These are phyloP conservation scores for Penicillium digitatum DNA, from an alignment of 2,329 filamentous ascomycete genomes.

Conservation along the genomic window DNA sequence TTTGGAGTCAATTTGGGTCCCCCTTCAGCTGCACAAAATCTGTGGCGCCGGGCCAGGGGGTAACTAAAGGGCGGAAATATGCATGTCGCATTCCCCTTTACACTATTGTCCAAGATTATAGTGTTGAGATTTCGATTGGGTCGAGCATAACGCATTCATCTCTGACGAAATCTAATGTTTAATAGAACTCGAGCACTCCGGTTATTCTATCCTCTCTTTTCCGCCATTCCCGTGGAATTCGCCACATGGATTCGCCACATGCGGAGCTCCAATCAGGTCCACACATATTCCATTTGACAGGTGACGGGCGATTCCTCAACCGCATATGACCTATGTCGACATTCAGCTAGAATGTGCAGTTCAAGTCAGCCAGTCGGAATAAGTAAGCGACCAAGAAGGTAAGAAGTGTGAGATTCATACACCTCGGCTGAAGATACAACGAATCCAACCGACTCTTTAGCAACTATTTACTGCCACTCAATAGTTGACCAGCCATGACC, in stretches of 20 bases:
- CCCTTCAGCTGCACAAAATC: constrained; percentile 18
- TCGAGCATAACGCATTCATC: neutral
- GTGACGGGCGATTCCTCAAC: neutral
- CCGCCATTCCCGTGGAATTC: constrained; percentile 1
- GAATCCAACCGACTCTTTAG: neutral
- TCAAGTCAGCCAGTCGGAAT: neutral
- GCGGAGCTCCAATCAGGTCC: neutral
- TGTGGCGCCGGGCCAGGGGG: constrained; percentile 6
- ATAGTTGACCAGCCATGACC: neutral
- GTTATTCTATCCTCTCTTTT: neutral
- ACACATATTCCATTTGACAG: neutral
- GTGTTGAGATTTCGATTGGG: neutral
- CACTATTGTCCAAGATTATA: neutral
- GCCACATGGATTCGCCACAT: constrained; percentile 9
- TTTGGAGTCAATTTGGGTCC: constrained; percentile 13
- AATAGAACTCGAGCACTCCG: neutral
- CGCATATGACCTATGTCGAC: neutral
- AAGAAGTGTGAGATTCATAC: neutral
- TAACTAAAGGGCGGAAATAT: neutral
- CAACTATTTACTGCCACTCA: neutral
- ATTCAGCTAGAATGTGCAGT: neutral
- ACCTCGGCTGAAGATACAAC: neutral
- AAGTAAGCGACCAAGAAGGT: neutral
- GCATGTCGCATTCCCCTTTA: neutral
- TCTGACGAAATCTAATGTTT: neutral